Evolutionary conservation across 1,284 basidiomycete genomes (phyloP).

Genomic region (Tylopilus orsonianus): DNA sequence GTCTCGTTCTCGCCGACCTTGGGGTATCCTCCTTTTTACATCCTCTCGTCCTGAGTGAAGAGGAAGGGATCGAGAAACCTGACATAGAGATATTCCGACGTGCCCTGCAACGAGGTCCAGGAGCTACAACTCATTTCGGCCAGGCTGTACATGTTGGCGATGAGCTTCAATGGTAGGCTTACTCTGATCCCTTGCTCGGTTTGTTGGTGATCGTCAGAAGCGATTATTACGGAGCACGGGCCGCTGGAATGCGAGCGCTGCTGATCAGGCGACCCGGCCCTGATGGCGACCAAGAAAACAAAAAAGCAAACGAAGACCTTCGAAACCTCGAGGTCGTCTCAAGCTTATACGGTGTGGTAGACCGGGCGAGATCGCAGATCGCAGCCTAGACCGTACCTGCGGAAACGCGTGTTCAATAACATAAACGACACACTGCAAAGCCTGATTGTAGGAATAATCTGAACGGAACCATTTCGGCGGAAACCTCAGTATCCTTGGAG

Average conservation of each 20-base stretch:
- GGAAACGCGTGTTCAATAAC: not conserved
- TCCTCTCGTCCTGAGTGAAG: slow-evolving; percentile 63
- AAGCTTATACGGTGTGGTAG: slow-evolving; percentile 42
- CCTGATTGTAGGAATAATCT: not conserved
- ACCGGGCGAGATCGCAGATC: slow-evolving; percentile 25
- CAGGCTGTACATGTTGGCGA: slow-evolving; percentile 73
- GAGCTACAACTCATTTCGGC: slow-evolving; percentile 32
- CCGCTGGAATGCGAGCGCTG: slow-evolving; percentile 58
- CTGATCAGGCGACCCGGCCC: slow-evolving; percentile 51
- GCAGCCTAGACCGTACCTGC: slow-evolving; percentile 3
- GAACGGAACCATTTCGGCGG: too few relatives aligned
- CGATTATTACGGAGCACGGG: slow-evolving; percentile 65
- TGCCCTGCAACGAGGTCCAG: slow-evolving; percentile 34
- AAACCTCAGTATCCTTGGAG: too few relatives aligned
- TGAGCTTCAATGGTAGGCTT: slow-evolving; percentile 58
- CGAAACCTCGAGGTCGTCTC: slow-evolving; percentile 40
- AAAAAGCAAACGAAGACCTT: slow-evolving; percentile 43
- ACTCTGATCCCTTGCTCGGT: not conserved
- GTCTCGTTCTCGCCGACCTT: slow-evolving; percentile 58
- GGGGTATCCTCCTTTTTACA: slow-evolving; percentile 47
- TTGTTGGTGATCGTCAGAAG: slow-evolving; percentile 37
- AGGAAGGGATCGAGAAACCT: slow-evolving; percentile 69
- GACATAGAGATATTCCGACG: slow-evolving; percentile 54
- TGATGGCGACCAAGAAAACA: slow-evolving; percentile 49
- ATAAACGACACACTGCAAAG: not conserved